Conservation (phyloP, 768 basidiomycete genomes). For the Hericium coralloides region DNA sequence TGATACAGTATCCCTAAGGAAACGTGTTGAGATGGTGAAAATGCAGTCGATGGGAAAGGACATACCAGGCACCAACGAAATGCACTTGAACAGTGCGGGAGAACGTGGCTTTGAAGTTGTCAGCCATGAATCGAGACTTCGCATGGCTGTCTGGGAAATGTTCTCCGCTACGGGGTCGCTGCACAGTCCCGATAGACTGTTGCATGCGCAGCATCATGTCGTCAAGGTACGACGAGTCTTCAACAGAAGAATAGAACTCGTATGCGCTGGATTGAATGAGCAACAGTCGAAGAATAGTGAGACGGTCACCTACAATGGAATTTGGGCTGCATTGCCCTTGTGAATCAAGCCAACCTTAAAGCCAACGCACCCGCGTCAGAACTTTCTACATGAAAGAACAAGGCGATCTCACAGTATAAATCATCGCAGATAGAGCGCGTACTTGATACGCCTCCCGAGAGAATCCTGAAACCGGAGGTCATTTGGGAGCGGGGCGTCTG, state of each 20-base stretch:
- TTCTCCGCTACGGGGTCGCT: too few species aligned
- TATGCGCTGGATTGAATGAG: too few species aligned
- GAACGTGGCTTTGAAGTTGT: not conserved
- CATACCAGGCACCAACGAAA: conserved; percentile 28
- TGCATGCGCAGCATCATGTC: too few species aligned
- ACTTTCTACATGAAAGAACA: too few species aligned
- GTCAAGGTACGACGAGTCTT: too few species aligned
- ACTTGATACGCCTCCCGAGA: conserved; percentile 42
- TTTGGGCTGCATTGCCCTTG: conserved; percentile 32
- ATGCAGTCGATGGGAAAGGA: not conserved
- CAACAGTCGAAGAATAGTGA: too few species aligned
- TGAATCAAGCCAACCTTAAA: conserved; percentile 31
- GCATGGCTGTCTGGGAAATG: too few species aligned
- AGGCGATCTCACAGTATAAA: conserved; percentile 22
- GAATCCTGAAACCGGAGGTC: conserved; percentile 24
- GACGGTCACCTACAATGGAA: conserved; percentile 25
- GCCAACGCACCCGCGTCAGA: too few species aligned
- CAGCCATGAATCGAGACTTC: not conserved
- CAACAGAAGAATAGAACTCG: too few species aligned
- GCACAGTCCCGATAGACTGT: too few species aligned
- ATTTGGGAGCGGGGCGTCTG: not conserved
- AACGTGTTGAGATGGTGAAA: not conserved
- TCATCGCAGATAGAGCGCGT: conserved; percentile 35
- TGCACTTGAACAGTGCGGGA: conserved; percentile 24
- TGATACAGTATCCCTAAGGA: conserved; percentile 38